Conservation (phyloP, 441 rosid genomes). For the Erodium trifolium region DNA sequence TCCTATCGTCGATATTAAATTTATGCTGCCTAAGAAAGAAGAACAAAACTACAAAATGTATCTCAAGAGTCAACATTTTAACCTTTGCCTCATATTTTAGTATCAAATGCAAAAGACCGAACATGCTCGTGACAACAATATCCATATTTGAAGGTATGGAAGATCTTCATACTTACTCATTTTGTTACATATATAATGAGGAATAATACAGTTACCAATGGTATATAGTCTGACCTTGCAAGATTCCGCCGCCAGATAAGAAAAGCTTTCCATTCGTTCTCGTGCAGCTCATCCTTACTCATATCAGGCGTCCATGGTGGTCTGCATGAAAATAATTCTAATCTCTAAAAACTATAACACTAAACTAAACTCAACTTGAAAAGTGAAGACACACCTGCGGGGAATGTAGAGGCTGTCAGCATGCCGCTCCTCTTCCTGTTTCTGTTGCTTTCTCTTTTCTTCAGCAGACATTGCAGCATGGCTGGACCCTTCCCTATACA, state of each 20-base stretch:
- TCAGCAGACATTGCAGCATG: constrained; percentile 36
- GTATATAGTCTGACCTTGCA: constrained; percentile 43
- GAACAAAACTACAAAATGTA: neutral
- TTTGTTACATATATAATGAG: neutral
- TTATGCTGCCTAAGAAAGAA: neutral
- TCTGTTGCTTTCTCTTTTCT: constrained; percentile 52
- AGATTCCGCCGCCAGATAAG: constrained; percentile 75
- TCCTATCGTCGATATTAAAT: neutral
- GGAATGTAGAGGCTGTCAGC: constrained; percentile 64
- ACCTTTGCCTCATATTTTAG: neutral
- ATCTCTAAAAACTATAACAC: constrained; percentile 5
- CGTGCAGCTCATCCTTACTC: constrained; percentile 75
- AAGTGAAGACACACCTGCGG: constrained; percentile 40
- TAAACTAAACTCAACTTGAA: neutral
- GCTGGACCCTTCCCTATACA: constrained; percentile 53
- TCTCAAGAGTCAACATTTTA: neutral
- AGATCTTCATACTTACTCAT: neutral
- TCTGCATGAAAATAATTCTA: constrained; percentile 25
- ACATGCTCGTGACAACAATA: neutral
- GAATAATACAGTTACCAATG: neutral
- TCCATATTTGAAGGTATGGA: neutral
- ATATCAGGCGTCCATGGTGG: constrained; percentile 76
- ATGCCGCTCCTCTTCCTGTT: constrained; percentile 59
- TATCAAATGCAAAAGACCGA: neutral
- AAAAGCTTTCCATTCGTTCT: constrained; percentile 69